Evolutionary conservation across 2,329 filamentous ascomycete species (phyloP).

Genomic region (Fusarium anguioides): DNA sequence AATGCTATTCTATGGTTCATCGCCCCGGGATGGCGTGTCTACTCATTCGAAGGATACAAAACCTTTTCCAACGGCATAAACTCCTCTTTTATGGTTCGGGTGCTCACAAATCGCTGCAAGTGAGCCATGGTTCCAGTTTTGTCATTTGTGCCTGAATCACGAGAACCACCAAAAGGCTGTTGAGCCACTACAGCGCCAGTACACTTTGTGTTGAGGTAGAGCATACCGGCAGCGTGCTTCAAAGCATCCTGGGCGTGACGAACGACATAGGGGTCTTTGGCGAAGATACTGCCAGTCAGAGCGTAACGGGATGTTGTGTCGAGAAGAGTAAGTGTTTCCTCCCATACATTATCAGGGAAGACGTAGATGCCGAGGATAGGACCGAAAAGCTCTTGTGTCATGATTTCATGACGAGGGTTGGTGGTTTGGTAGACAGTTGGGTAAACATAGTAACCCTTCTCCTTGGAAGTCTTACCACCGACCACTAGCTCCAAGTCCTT

Average conservation of each 20-base stretch:
- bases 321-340: slow-evolving; percentile 26
- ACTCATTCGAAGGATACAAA: slow-evolving; percentile 35
- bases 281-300: slow-evolving; percentile 77
- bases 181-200: slow-evolving; percentile 74
- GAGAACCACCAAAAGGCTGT: slow-evolving; percentile 73
- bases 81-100: slow-evolving; percentile 75
- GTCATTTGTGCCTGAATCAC: slow-evolving; percentile 74
- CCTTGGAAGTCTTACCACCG: slow-evolving; percentile 58
- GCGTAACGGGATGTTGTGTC: slow-evolving; percentile 39
- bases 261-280: slow-evolving; percentile 70
- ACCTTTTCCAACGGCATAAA: slow-evolving; percentile 54
- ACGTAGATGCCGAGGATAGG: slow-evolving; percentile 59
- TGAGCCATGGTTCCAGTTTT: slow-evolving; percentile 71
- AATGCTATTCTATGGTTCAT: background rate
- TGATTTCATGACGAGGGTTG: slow-evolving; percentile 56
- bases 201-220: slow-evolving; percentile 73
- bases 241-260: slow-evolving; percentile 72
- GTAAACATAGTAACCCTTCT: slow-evolving; percentile 57
- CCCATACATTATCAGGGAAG: slow-evolving; percentile 55
- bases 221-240: slow-evolving; percentile 72
- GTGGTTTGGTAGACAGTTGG: slow-evolving; percentile 59
- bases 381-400: slow-evolving; percentile 61
- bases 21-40: background rate
- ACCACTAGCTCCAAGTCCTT: slow-evolving; percentile 55
- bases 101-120: slow-evolving; percentile 68